Conservation (phyloP, 352 stramenopile genomes). For the Pythium volutum region DNA sequence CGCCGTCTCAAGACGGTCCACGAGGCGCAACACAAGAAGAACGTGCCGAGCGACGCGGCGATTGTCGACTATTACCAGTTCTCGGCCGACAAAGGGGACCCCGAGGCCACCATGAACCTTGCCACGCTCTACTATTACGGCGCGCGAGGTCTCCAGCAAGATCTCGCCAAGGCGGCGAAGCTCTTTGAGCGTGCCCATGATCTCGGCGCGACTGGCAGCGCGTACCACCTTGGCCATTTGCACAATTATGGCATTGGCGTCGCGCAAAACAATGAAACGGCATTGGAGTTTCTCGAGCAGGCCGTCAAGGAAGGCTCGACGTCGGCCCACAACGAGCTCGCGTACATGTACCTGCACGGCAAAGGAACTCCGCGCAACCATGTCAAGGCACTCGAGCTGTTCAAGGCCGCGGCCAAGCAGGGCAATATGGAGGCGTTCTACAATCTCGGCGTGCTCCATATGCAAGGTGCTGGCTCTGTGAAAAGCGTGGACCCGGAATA, state of each 20-base stretch:
- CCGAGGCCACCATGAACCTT: slow-evolving; percentile 78
- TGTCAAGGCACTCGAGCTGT: slow-evolving; percentile 58
- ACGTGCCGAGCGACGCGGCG: slow-evolving; percentile 61
- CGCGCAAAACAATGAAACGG: slow-evolving; percentile 55
- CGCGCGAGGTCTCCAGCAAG: slow-evolving; percentile 61
- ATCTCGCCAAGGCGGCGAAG: slow-evolving; percentile 52
- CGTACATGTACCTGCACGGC: slow-evolving; percentile 73
- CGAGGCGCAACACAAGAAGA: slow-evolving; percentile 81
- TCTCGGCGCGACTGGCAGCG: slow-evolving; percentile 58
- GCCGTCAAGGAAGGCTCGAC: slow-evolving; percentile 76
- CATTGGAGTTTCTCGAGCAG: slow-evolving; percentile 69
- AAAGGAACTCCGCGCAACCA: slow-evolving; percentile 52
- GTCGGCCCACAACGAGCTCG: slow-evolving; percentile 78
- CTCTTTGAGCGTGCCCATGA: slow-evolving; percentile 81
- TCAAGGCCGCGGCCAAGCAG: slow-evolving; percentile 75
- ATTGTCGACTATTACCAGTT: slow-evolving; percentile 91
- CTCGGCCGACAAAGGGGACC: slow-evolving; percentile 85
- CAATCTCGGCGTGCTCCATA: slow-evolving; percentile 82
- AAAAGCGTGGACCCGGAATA: slow-evolving; percentile 53
- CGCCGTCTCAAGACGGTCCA: slow-evolving; percentile 69
- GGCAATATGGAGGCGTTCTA: slow-evolving; percentile 88
- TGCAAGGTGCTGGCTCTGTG: slow-evolving; percentile 40
- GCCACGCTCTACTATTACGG: slow-evolving; percentile 87
- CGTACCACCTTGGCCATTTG: slow-evolving; percentile 79
- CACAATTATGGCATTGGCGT: slow-evolving; percentile 82